Conservation (phyloP, 495 filamentous ascomycete genomes). For the Bryoglossum gracile region DNA sequence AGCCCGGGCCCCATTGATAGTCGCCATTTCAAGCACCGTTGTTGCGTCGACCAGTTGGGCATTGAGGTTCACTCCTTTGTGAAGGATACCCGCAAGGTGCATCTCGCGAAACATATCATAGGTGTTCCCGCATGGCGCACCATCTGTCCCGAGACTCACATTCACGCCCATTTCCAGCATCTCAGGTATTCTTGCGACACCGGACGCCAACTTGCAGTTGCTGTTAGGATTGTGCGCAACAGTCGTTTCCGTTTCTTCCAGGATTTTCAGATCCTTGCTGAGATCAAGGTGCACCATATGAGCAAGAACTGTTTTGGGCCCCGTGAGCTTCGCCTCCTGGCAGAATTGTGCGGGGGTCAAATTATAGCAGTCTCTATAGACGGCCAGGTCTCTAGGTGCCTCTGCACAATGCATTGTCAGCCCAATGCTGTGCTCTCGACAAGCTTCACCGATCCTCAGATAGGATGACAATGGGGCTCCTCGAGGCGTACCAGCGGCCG, state of each 20-base stretch:
- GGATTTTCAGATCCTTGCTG: neutral
- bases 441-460: neutral
- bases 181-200: neutral
- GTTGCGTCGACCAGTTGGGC: neutral
- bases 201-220: neutral
- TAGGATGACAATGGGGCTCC: conserved; percentile 13
- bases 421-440: neutral
- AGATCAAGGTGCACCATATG: neutral
- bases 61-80: neutral
- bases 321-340: neutral
- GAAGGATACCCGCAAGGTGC: neutral
- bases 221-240: neutral
- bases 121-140: neutral
- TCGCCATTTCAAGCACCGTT: neutral
- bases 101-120: neutral
- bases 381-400: neutral
- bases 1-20: conserved; percentile 1
- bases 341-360: neutral
- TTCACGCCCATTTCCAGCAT: neutral
- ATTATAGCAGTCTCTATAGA: neutral
- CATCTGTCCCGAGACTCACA: neutral
- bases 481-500: conserved; percentile 18
- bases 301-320: neutral
- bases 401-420: conserved; percentile 2
- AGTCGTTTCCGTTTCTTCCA: neutral